A percentile compares a stretch with the other conserved stretches of the same genome.
Evolutionary conservation across 768 basidiomycete genomes (phyloP).

Genomic region (Tulasnella calospora): DNA sequence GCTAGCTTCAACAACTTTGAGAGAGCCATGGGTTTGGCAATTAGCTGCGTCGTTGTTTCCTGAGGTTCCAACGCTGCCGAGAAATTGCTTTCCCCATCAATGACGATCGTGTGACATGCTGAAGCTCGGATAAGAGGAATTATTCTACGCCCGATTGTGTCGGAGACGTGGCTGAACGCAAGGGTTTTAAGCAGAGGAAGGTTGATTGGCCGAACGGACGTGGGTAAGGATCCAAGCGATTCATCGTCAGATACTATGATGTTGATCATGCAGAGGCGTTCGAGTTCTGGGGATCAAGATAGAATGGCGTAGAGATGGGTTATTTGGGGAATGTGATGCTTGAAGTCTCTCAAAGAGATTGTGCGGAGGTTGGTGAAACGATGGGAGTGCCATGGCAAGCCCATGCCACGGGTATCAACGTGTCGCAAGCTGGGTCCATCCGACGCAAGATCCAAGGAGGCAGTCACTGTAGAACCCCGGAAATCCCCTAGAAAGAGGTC

Average conservation of each 20-base stretch:
- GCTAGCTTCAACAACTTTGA: neutral
- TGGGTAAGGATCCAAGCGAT: neutral
- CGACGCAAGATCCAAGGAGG: neutral
- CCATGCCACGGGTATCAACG: neutral
- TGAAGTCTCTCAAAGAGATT: neutral
- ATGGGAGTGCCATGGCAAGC: neutral
- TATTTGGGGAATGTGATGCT: neutral
- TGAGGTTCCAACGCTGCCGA: neutral
- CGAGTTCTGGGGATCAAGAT: neutral
- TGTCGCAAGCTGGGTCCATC: neutral
- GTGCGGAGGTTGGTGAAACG: neutral
- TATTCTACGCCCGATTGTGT: neutral
- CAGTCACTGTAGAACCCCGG: too few relatives aligned
- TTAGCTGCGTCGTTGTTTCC: neutral
- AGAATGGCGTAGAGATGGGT: neutral
- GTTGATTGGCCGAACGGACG: neutral
- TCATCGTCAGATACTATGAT: neutral
- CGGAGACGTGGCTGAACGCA: neutral
- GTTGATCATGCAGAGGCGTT: neutral
- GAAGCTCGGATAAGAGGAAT: neutral
- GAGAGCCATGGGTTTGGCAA: neutral
- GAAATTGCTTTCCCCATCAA: neutral
- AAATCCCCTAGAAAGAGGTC: too few relatives aligned
- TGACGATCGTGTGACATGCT: neutral
- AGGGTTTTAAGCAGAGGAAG: neutral